phyloP scores from a whole-genome alignment of 352 stramenopile species.

The Phytophthora palmivora region DNA sequence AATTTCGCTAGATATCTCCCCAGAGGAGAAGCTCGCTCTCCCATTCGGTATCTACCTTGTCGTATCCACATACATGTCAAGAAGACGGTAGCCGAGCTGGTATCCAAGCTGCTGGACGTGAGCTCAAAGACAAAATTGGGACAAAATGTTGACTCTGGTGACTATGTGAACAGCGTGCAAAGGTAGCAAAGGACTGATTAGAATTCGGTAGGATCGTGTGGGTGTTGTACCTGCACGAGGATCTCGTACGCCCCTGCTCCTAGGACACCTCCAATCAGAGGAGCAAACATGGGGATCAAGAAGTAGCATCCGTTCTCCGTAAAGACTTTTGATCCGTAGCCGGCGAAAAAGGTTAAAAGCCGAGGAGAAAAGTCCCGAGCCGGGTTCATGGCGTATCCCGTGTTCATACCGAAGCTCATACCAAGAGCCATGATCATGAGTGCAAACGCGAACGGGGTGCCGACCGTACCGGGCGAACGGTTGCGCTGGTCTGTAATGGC shows the following conservation, averaged over 20 bases:
- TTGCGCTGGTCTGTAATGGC: conserved; percentile 64
- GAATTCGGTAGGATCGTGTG: conserved; percentile 24
- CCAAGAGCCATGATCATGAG: conserved; percentile 66
- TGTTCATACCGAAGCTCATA: conserved; percentile 67
- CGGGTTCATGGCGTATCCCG: conserved; percentile 54
- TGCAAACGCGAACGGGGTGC: conserved; percentile 50
- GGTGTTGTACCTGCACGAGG: conserved; percentile 64
- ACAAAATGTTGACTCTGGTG: neutral
- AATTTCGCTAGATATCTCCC: conserved; percentile 53
- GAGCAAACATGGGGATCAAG: conserved; percentile 65
- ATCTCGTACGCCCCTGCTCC: conserved; percentile 57
- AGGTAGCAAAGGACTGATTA: conserved; percentile 22
- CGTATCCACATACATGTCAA: conserved; percentile 63
- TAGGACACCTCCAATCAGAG: conserved; percentile 48
- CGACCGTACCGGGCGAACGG: conserved; percentile 42
- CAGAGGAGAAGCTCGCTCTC: conserved; percentile 64
- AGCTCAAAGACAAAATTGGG: neutral
- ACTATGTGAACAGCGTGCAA: conserved; percentile 37
- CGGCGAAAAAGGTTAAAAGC: conserved; percentile 52
- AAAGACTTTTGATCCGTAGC: conserved; percentile 66
- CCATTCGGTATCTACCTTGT: conserved; percentile 46
- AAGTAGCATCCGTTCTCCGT: conserved; percentile 64
- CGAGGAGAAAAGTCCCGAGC: conserved; percentile 53
- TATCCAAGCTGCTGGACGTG: conserved; percentile 60
- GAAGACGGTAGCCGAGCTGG: conserved; percentile 70